Evolutionary conservation across 177 flowering plant genomes (phyloP), one percentile per base, ranked within the genome.

Genomic region (Vitis hybrid): DNA sequence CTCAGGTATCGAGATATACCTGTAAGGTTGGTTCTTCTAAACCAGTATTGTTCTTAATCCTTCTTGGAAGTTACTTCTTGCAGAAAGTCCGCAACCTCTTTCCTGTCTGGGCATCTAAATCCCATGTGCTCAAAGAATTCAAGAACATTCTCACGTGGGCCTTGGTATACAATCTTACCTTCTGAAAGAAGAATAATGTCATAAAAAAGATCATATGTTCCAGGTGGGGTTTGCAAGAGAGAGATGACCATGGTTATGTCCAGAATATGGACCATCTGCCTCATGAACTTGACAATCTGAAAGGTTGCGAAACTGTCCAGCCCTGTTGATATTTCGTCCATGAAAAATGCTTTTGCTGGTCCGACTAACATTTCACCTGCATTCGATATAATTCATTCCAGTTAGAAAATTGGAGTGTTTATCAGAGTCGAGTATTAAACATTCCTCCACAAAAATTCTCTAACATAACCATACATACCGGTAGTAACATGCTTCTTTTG

Each of bases 261-360:
- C 87, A 82, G 82, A 19, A 86, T 80, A 66, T 86, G 90, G 49
- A 85, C 87, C 82, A 83, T 84, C 63, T 88, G 90, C 61, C 80
- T 77, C 85, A 86, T 78, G 72, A 75, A 86, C 79, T 85, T 86
- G 52, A 85, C 72, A 52, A 88, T 88, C 74, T 86, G 92, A 70
- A 75, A 88, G 34, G 90, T 88, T 14, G 90, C 85, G 17, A 90
- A 88, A 70, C 88, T 88, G 74, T 88, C 92, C 11, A 88, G 77
- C 52, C 92, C 92, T 11, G 90, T 88, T 57, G 92, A 88, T 72
- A 88, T 88, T 68, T 87, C 91, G 69, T 89, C 91, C 93, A 89
- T 89, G 85, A 83, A 85, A 57, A 89, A 79, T 19, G 86, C 91
- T 76, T 84, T 85, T 34, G 90, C 90, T 14, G 90, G 90, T 40